These are phyloP conservation scores for Citrus cavaleriei DNA, from an alignment of 345 rosid genomes.

Conservation along the genomic window DNA sequence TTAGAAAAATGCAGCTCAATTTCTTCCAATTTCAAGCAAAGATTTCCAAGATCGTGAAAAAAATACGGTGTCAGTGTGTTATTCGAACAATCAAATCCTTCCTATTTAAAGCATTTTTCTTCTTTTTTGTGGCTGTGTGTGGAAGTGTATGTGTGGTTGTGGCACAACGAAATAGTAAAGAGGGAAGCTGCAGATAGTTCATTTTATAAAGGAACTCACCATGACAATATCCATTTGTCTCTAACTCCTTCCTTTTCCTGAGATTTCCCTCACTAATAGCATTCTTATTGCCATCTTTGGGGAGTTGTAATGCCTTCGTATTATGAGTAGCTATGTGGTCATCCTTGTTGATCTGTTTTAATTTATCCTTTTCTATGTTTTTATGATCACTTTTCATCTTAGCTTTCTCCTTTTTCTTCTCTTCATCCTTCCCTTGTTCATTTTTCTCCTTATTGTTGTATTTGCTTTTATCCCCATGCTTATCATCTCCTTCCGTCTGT, in stretches of 20 bases:
- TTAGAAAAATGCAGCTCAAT: not conserved
- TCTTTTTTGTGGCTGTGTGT: not conserved
- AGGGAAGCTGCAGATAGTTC: not conserved
- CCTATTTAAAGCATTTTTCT: not conserved
- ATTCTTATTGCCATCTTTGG: constrained; percentile 24
- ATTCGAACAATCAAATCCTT: not conserved
- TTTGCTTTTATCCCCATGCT: constrained; percentile 25
- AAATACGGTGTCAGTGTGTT: not conserved
- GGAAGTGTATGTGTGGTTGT: not conserved
- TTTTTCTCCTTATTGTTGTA: constrained; percentile 25
- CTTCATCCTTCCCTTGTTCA: constrained; percentile 27
- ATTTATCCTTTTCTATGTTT: constrained; percentile 25
- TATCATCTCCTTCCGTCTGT: constrained; percentile 33
- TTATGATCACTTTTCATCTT: constrained; percentile 22
- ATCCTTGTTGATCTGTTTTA: constrained; percentile 27
- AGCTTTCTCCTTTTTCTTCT: constrained; percentile 23
- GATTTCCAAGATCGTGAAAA: not conserved
- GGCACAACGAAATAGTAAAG: not conserved
- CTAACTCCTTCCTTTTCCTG: constrained; percentile 58
- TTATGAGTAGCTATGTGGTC: constrained; percentile 14
- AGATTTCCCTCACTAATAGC: constrained; percentile 30
- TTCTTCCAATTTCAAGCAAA: not conserved
- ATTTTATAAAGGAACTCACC: constrained; percentile 45
- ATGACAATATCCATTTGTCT: constrained; percentile 54
- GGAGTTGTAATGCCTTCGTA: constrained; percentile 16